These are phyloP conservation scores for Caryopteris hybrid DNA, from an alignment of 305 asterid genomes.

Conservation along the genomic window DNA sequence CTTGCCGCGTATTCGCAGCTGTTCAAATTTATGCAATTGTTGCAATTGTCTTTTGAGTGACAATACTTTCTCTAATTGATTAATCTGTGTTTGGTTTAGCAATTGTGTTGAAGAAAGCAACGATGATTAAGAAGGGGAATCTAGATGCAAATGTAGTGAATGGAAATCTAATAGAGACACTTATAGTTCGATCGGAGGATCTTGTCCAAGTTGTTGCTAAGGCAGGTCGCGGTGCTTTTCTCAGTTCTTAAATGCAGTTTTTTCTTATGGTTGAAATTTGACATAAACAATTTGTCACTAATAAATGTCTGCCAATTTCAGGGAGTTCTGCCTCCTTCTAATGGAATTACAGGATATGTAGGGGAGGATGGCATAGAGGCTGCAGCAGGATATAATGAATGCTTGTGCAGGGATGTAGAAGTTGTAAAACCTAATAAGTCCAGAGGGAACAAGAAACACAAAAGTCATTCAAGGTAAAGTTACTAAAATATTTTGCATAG, in stretches of 20 bases:
- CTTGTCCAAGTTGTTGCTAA: slow-evolving; percentile 86
- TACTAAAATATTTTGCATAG: neutral
- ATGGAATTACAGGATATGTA: slow-evolving; percentile 37
- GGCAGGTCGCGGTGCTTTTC: slow-evolving; percentile 40
- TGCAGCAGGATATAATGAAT: slow-evolving; percentile 27
- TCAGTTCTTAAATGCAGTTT: slow-evolving; percentile 1
- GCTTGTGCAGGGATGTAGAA: slow-evolving; percentile 32
- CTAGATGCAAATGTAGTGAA: slow-evolving; percentile 42
- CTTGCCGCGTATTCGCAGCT: neutral
- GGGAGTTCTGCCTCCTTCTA: slow-evolving; percentile 53
- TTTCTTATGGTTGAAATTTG: neutral
- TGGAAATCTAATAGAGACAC: slow-evolving; percentile 65
- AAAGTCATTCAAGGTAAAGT: slow-evolving; percentile 33
- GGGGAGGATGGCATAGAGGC: slow-evolving; percentile 35
- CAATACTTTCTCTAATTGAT: neutral
- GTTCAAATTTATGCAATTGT: neutral
- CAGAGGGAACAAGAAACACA: slow-evolving; percentile 22
- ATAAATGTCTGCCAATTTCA: slow-evolving; percentile 24
- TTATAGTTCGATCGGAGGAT: slow-evolving; percentile 55
- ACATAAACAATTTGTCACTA: neutral
- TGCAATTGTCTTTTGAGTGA: neutral
- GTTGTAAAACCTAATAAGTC: slow-evolving; percentile 22
- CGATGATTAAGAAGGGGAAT: slow-evolving; percentile 63
- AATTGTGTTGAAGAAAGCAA: slow-evolving; percentile 81
- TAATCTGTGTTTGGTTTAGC: slow-evolving; percentile 37